A percentile compares a stretch with the other conserved stretches of the same genome.
phyloP scores from a whole-genome alignment of 176 grass and related monocot species.

The Lolium perenne region DNA sequence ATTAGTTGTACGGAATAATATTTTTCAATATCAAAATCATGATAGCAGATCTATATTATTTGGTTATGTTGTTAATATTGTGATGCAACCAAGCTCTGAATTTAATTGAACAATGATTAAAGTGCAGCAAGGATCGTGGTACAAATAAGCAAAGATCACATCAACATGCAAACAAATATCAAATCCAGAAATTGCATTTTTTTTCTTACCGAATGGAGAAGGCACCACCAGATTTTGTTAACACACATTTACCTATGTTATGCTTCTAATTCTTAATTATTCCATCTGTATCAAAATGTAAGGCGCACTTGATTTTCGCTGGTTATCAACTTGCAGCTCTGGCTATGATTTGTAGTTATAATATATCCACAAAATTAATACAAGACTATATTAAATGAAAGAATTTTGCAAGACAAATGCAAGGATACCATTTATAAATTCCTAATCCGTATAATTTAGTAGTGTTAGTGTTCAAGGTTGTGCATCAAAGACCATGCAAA shows the following conservation, averaged over 20 bases:
- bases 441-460: too few relatives aligned
- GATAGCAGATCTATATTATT: slow-evolving; percentile 24
- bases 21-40: slow-evolving; percentile 14
- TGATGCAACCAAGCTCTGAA: not conserved
- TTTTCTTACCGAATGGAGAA: not conserved
- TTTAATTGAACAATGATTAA: slow-evolving; percentile 26
- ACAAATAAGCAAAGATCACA: not conserved
- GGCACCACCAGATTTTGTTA: slow-evolving; percentile 13
- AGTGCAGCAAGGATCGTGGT: not conserved
- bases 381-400: too few relatives aligned
- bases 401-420: too few relatives aligned
- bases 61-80: slow-evolving; percentile 17
- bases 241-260: not conserved
- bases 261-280: not conserved
- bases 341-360: too few relatives aligned
- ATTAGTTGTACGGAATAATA: not conserved
- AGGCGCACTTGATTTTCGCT: too few relatives aligned
- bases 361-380: too few relatives aligned
- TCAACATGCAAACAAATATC: not conserved
- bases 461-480: too few relatives aligned
- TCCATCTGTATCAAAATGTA: too few relatives aligned
- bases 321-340: too few relatives aligned
- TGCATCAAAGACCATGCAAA: too few relatives aligned
- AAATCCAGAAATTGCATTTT: not conserved
- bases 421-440: too few relatives aligned